These are phyloP conservation scores for Eudorina sp. DNA, from an alignment of 139 green algal genomes.

Conservation along the genomic window DNA sequence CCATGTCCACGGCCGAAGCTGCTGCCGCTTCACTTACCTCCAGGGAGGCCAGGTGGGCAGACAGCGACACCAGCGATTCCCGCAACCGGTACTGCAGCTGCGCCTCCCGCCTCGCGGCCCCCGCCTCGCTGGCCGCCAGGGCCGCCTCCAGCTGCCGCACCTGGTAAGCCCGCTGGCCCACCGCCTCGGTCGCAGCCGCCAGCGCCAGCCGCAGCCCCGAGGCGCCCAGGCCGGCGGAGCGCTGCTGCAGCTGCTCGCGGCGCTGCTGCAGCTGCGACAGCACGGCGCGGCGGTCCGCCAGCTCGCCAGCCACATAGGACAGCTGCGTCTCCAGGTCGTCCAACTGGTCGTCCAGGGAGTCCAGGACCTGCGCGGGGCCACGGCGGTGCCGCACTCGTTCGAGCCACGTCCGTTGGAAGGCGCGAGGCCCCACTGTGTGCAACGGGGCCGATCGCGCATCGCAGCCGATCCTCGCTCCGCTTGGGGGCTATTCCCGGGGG, in stretches of 20 bases:
- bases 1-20: too few species aligned
- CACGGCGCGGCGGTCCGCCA: background rate
- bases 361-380: slow-evolving; percentile 13
- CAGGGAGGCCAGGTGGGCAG: slow-evolving; percentile 16
- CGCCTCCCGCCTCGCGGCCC: slow-evolving; percentile 25
- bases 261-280: slow-evolving; percentile 14
- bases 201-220: slow-evolving; percentile 34
- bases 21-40: too few species aligned
- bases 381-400: too few species aligned
- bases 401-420: too few species aligned
- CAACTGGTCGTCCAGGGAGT: slow-evolving; percentile 43
- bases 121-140: slow-evolving; percentile 33
- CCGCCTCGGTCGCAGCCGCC: slow-evolving; percentile 15
- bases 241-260: slow-evolving; percentile 31
- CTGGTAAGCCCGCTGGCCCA: slow-evolving; percentile 19
- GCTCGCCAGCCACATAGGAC: slow-evolving; percentile 25
- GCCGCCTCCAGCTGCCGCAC: slow-evolving; percentile 28
- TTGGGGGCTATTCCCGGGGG: too few species aligned
- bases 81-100: slow-evolving; percentile 32
- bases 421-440: too few species aligned
- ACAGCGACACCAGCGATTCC: slow-evolving; percentile 38
- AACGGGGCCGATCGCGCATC: too few species aligned
- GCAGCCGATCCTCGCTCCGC: too few species aligned
- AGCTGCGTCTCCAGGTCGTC: slow-evolving; percentile 47
- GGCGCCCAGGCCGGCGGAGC: background rate